Percentiles rank a stretch among this genome's conserved stretches.
Conservation (phyloP, 1,284 basidiomycete genomes). For the Tilletia setariae region DNA sequence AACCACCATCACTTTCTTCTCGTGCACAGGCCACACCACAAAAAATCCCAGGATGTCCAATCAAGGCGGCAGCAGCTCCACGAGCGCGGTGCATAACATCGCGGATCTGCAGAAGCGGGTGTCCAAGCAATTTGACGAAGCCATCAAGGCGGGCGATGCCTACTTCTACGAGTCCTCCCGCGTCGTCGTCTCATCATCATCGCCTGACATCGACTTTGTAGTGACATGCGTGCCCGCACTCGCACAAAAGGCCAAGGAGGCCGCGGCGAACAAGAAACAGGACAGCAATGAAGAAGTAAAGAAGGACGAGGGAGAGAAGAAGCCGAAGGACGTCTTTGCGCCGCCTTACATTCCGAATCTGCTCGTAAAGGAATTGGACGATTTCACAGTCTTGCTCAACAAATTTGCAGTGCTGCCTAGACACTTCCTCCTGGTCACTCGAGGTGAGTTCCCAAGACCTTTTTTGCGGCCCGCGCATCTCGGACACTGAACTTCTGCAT, state of each 20-base stretch:
- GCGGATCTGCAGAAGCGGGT: conserved; percentile 29
- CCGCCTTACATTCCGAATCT: conserved; percentile 52
- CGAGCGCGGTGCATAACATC: not conserved
- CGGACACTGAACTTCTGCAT: not conserved
- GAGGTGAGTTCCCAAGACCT: conserved; percentile 2
- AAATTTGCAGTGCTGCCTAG: conserved; percentile 50
- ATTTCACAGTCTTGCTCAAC: conserved; percentile 48
- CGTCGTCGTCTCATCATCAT: conserved; percentile 18
- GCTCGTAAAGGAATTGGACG: conserved; percentile 35
- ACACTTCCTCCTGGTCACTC: conserved; percentile 50
- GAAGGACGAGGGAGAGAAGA: conserved; percentile 21
- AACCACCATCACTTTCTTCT: not conserved
- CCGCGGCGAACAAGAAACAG: conserved; percentile 12
- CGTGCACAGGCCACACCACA: not conserved
- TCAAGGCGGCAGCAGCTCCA: not conserved
- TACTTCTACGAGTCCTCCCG: conserved; percentile 45
- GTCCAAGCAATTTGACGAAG: conserved; percentile 33
- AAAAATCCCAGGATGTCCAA: not conserved
- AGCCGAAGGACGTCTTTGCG: conserved; percentile 45
- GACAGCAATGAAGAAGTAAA: conserved; percentile 14
- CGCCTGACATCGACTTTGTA: not conserved
- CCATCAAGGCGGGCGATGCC: conserved; percentile 37
- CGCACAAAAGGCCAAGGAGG: conserved; percentile 37
- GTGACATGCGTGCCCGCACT: conserved; percentile 44
- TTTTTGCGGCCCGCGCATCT: not conserved